Percentiles rank a stretch among this genome's conserved stretches.
Evolutionary conservation across 129 eudicot species (phyloP).

Genomic region (Tagetes patula): DNA sequence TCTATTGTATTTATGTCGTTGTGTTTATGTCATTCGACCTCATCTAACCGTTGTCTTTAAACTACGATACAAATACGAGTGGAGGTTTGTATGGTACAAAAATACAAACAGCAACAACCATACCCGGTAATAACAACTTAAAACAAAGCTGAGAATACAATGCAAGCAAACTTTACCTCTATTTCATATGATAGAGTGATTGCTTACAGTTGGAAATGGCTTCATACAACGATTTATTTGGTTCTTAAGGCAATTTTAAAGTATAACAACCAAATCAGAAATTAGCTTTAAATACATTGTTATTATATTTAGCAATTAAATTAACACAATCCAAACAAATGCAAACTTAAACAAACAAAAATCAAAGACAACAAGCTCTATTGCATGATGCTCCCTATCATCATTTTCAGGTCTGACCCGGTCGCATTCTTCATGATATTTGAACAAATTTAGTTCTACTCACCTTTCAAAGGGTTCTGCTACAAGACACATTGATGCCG

Average conservation of each 20-base stretch:
- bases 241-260: not conserved
- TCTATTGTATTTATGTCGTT: too few species aligned
- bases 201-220: too few species aligned
- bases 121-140: too few species aligned
- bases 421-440: not conserved
- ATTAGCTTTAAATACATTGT: conserved; percentile 21
- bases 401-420: conserved; percentile 16
- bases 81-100: too few species aligned
- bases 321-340: conserved; percentile 34
- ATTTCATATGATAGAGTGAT: too few species aligned
- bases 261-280: not conserved
- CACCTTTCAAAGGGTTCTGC: conserved; percentile 46
- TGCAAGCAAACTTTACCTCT: too few species aligned
- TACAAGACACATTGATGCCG: conserved; percentile 62
- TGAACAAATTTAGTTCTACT: not conserved
- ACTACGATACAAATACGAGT: too few species aligned
- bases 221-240: too few species aligned
- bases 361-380: conserved; percentile 8
- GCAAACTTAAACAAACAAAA: conserved; percentile 27
- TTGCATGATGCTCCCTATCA: conserved; percentile 11
- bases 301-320: conserved; percentile 19
- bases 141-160: too few species aligned
- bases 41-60: too few species aligned
- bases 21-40: too few species aligned
- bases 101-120: too few species aligned